These are phyloP conservation scores for Macrocybe gigantea DNA, from an alignment of 768 basidiomycete species.

Conservation along the genomic window DNA sequence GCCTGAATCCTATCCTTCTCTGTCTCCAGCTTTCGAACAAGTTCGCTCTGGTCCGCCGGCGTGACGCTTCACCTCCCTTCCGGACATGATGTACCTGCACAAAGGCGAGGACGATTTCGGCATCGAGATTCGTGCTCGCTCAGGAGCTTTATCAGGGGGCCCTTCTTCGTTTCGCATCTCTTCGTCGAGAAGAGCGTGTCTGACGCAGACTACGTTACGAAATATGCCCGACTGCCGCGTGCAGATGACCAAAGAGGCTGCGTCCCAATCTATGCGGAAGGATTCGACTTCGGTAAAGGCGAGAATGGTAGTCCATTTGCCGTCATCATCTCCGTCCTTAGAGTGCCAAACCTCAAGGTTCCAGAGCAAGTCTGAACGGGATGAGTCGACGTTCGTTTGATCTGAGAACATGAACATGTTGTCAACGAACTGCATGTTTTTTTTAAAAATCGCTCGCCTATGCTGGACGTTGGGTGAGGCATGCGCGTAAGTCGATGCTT, in stretches of 20 bases:
- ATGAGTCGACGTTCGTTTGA: not conserved
- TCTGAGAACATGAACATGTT: not conserved
- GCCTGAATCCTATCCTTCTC: constrained; percentile 23
- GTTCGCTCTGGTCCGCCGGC: constrained; percentile 15
- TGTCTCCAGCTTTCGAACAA: constrained; percentile 14
- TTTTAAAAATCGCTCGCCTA: constrained; percentile 7
- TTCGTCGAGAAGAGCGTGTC: constrained; percentile 17
- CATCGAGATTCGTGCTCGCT: not conserved
- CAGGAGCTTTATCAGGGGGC: not conserved
- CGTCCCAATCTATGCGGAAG: constrained; percentile 14
- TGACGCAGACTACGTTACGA: constrained; percentile 19
- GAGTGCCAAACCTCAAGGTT: constrained; percentile 13
- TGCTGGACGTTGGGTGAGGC: constrained; percentile 12
- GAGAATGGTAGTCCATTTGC: constrained; percentile 6
- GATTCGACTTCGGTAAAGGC: constrained; percentile 24
- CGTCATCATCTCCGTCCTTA: constrained; percentile 1
- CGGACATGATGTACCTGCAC: constrained; percentile 14
- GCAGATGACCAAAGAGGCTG: constrained; percentile 18
- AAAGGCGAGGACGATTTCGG: constrained; percentile 2
- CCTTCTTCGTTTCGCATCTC: constrained; percentile 6
- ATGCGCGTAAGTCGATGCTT: constrained; percentile 15
- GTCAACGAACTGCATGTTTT: not conserved
- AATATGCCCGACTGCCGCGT: constrained; percentile 13
- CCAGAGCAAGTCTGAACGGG: constrained; percentile 6
- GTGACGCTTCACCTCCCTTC: constrained; percentile 19